Evolutionary conservation across 2,329 filamentous ascomycete species (phyloP), one percentile per base, ranked within the genome.

Genomic region (Epichloe coenophiala): DNA sequence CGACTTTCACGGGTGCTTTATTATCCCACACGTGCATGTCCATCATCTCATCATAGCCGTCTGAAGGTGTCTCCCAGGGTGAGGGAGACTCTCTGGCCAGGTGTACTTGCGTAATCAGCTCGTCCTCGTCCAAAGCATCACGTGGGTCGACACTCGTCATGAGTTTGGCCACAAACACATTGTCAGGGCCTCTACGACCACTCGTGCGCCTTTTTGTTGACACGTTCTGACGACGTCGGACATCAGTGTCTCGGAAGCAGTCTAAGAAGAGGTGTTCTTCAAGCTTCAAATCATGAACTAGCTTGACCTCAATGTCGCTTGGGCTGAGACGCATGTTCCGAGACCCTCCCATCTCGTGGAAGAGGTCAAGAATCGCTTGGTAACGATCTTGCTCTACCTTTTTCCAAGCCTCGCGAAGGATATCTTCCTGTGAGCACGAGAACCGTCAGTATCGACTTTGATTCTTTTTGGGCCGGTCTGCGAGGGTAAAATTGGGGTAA

Each of bases 321-420:
- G 69, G 61, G 54, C 71, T 77, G 64, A 76, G 73, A 36, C 73
- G 69, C 53, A 71, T 70, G 48, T 71, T 70, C 42, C 61, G 59
- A 17, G 72, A 74, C 43, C 76, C 76, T 2, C 74, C 74, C 31
- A 70, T 63, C 49, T 77, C 72, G 53, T 69, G 68, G 60, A 78
- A 75, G 19, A 63, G 62, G 0, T 69, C 64, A 9, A 70, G 62
- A 4, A 77, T 62, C 7, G 60, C 59, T 19, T 68, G 59, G 54
- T 73, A 75, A 36, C 72, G 67, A 19, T 68, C 64, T 43, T 65
- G 65, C 54, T 77, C 73, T 27, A 68, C 61, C 13, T 61, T 61
- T 61, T 53, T 57, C 58, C 68, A 71, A 8, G 72, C 71, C 45
- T 68, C 61, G n/a, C 55, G 56, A 1, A 75, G 59, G 23, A 70